Evolutionary conservation across 2,329 filamentous ascomycete species (phyloP), one percentile per base, ranked within the genome.

Genomic region (Eutypella sp.): DNA sequence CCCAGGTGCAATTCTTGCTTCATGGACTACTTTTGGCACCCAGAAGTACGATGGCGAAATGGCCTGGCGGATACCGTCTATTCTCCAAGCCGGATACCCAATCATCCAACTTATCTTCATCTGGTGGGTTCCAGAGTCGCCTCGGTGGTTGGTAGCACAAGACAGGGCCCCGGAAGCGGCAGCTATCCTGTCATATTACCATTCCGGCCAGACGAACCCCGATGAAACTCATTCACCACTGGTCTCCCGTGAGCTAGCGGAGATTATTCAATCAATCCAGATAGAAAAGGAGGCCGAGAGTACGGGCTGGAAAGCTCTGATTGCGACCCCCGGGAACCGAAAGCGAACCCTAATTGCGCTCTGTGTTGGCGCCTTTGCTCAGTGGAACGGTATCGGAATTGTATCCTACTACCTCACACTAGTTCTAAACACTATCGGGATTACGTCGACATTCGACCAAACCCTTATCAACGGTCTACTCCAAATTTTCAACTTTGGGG

Each of bases 181-280:
- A 3, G 39, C 52, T 8, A 61, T 62, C 25, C 54, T 67, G n/a
- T 47, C 49, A 11, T 59, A 55, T 31, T 57, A 65, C 20, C 60
- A 66, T 43, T 43, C 70, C 42, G 69, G 74, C 2, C 72, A 79
- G 47, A 78, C 78, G 4, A 60, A 69, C 3, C 50, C 60, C 33
- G 69, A 67, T 16, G 66, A 73, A 45, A 51, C 47, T 18, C 55
- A 65, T 39, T 64, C 69, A 46, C 54, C 65, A 5, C 67, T 66
- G 38, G 75, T 75, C n/a, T 66, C 69, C 50, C 70, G 69, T 51
- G 74, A 74, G 55, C 71, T 65, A 51, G 65, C 60, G 10, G 73
- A 72, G 58, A 78, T 73, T 56, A 68, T 67, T 50, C 68, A 68
- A 47, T 72, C 72, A 3, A 65, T 77, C 19, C 57, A 60, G 29